Conservation (phyloP, 2,329 filamentous ascomycete species). For the Penicillium vulpinum region DNA sequence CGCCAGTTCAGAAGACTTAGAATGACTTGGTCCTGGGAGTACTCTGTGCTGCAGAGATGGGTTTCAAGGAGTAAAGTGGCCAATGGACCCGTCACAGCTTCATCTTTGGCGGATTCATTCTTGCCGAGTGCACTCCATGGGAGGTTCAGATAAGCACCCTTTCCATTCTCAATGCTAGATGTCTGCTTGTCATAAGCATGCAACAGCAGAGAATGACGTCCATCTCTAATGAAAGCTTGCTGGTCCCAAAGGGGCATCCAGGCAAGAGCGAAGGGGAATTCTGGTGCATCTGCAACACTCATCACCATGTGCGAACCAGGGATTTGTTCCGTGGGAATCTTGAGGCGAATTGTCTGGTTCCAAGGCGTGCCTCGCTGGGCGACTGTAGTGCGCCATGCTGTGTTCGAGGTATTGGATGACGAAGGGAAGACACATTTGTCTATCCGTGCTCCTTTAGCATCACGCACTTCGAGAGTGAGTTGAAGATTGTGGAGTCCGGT, state of each 20-base stretch:
- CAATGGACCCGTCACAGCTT: slow-evolving; percentile 72
- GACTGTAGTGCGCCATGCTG: slow-evolving; percentile 84
- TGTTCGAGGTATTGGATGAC: slow-evolving; percentile 75
- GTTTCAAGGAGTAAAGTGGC: slow-evolving; percentile 78
- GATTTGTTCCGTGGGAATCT: slow-evolving; percentile 76
- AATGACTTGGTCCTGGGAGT: slow-evolving; percentile 87
- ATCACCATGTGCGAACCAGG: slow-evolving; percentile 81
- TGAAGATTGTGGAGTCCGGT: slow-evolving; percentile 74
- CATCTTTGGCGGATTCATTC: slow-evolving; percentile 68
- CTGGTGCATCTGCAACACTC: slow-evolving; percentile 82
- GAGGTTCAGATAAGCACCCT: slow-evolving; percentile 81
- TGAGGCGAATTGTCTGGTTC: slow-evolving; percentile 84
- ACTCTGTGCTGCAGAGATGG: slow-evolving; percentile 89
- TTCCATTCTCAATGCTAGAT: slow-evolving; percentile 68
- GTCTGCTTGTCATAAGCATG: slow-evolving; percentile 94
- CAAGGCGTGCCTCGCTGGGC: slow-evolving; percentile 77
- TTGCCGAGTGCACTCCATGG: slow-evolving; percentile 73
- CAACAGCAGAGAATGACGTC: slow-evolving; percentile 74
- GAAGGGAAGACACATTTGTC: slow-evolving; percentile 85
- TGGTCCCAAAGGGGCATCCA: slow-evolving; percentile 94
- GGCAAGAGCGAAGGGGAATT: slow-evolving; percentile 84
- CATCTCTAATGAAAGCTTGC: slow-evolving; percentile 85
- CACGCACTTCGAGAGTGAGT: slow-evolving; percentile 83
- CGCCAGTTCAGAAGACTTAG: slow-evolving; percentile 85
- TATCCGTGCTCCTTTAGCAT: slow-evolving; percentile 74